Base-by-base conservation (phyloP, 768 basidiomycete genomes). In the Tulasnella sp. region DNA sequence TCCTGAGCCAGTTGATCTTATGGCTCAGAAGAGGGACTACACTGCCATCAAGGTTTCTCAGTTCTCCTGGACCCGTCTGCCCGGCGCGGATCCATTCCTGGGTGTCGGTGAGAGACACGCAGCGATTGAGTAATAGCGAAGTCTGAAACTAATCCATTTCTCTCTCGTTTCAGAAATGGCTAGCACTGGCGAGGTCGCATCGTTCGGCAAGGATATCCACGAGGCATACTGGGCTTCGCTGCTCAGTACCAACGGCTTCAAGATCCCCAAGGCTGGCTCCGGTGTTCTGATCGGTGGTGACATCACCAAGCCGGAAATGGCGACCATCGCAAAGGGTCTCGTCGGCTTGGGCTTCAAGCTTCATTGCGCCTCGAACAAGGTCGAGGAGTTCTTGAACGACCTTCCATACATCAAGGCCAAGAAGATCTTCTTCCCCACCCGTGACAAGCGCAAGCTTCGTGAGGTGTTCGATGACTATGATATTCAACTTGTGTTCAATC, bases 211-310 rank as follows among this genome's bases (percentile, higher is more conserved):
- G 77, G 92, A 96, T 78, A 84, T 98, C 62, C 88, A 95, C 75
- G 97, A 99, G 81, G 97, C 96, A 16, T 95, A 95, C 81, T 95
- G 94, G 94, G 89, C 92, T 2, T 90, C 96, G 2, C 83, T 97
- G n/a, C 88, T 94, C 65, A 94, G 92, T 75, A 95, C 92, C 8
- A 99, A 94, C 35, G 95, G 95, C 17, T 97, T 98, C 86, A 96
- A 92, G 81, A 83, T 94, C 67, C 97, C 97, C 26, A 86, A 84
- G 69, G 86, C 88, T 26, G 87, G 87, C 64, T 93, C 91, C 0
- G 97, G 97, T 75, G 89, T 97, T 32, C 86, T 99, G 73, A 84
- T 98, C 71, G 97, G 97, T 52, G 97, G 97, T 52, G 95, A 98
- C 77, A 84, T 91, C 73, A 84, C 84, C 72, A 89, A 90, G 78